Conservation (phyloP, 768 basidiomycete species). For the Trametes cingulata region DNA sequence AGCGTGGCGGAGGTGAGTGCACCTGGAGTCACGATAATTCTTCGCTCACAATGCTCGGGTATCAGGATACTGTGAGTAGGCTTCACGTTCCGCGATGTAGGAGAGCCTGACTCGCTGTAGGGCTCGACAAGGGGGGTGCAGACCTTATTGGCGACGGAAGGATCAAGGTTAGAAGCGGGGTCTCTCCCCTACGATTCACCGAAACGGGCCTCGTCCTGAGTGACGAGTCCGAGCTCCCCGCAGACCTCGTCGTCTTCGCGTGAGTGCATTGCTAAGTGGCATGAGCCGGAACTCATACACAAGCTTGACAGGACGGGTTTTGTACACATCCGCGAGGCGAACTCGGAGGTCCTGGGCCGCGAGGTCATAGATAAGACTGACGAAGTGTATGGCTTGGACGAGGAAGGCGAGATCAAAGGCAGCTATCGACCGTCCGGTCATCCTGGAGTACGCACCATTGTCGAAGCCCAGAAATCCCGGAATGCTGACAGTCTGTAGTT, state of each 20-base stretch:
- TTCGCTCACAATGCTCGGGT: too few relatives aligned
- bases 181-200: conserved; percentile 31
- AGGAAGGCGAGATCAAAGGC: conserved; percentile 42
- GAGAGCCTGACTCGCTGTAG: not conserved
- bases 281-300: not conserved
- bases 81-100: not conserved
- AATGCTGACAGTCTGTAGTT: too few relatives aligned
- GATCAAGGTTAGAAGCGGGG: conserved; percentile 51
- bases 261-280: conserved; percentile 16
- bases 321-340: conserved; percentile 32
- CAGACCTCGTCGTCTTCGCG: conserved; percentile 32
- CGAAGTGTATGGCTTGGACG: conserved; percentile 41
- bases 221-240: conserved; percentile 27
- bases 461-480: too few relatives aligned
- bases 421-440: conserved; percentile 44
- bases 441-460: conserved; percentile 37
- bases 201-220: conserved; percentile 23
- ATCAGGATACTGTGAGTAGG: conserved; percentile 11
- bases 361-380: conserved; percentile 36
- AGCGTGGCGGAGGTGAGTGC: conserved; percentile 36
- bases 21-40: too few relatives aligned
- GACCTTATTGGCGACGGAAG: conserved; percentile 47
- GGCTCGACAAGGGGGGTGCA: conserved; percentile 40
- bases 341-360: conserved; percentile 37
- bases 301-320: conserved; percentile 35